These are phyloP conservation scores for Artemisia annua DNA, from an alignment of 129 eudicot species.

Conservation along the genomic window DNA sequence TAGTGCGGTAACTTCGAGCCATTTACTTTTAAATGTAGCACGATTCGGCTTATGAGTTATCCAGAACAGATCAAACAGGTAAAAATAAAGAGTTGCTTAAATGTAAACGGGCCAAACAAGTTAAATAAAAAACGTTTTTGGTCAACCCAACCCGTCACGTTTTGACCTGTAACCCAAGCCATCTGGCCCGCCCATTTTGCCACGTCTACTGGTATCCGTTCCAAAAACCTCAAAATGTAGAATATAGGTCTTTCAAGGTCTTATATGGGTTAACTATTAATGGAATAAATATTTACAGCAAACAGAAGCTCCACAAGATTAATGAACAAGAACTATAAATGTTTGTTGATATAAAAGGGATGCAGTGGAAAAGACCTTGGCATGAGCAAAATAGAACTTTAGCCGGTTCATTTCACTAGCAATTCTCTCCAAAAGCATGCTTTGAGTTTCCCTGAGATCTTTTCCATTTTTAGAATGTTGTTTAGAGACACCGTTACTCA, in stretches of 20 bases:
- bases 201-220: too few species aligned
- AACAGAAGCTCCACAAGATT: conserved; percentile 6
- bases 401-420: conserved; percentile 99
- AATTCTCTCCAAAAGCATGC: conserved; percentile 98
- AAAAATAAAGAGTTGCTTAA: too few species aligned
- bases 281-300: background rate
- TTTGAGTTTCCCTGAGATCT: conserved; percentile 82
- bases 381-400: conserved; percentile 89
- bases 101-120: too few species aligned
- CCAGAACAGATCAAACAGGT: too few species aligned
- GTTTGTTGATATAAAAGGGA: conserved; percentile 18
- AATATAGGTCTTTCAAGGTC: background rate
- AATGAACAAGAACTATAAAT: background rate
- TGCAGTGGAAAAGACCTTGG: conserved; percentile 70
- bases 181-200: too few species aligned
- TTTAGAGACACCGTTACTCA: conserved; percentile 66
- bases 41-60: too few species aligned
- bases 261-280: background rate
- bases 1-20: too few species aligned
- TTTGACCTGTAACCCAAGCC: too few species aligned
- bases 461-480: conserved; percentile 81
- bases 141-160: too few species aligned
- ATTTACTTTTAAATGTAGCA: too few species aligned
- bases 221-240: too few species aligned
- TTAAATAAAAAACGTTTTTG: conserved; percentile 8